A percentile compares a stretch with the other conserved stretches of the same genome.
Conservation (phyloP, 2,329 filamentous ascomycete genomes). For the Falciphora oryzae region DNA sequence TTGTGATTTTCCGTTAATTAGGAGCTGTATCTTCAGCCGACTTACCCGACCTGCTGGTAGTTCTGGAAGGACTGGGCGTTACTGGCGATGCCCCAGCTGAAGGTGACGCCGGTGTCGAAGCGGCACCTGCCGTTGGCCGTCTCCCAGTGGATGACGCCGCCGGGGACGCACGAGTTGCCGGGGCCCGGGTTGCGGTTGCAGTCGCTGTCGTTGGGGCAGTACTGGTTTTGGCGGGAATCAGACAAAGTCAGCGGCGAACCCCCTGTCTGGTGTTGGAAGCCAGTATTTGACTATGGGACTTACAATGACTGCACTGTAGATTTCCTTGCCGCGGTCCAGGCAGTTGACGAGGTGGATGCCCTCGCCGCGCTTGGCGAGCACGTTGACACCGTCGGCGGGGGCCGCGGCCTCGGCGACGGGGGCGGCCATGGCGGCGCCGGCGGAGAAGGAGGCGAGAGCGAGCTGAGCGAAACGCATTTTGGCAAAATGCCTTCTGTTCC, state of each 20-base stretch:
- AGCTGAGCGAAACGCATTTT: slow-evolving; percentile 7
- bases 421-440: slow-evolving; percentile 1
- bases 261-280: no score
- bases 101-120: slow-evolving; percentile 16
- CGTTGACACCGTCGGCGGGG: neutral
- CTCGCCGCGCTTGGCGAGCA: slow-evolving; percentile 14
- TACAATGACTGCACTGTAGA: slow-evolving; percentile 10
- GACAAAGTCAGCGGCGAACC: neutral
- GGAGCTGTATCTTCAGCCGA: neutral
- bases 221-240: slow-evolving; percentile 10
- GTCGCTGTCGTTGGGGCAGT: slow-evolving; percentile 19
- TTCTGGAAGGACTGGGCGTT: slow-evolving; percentile 14
- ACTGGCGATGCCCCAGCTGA: slow-evolving; percentile 16
- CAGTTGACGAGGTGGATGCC: slow-evolving; percentile 19
- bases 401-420: neutral
- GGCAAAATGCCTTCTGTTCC: neutral
- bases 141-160: slow-evolving; percentile 13
- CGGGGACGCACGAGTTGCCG: slow-evolving; percentile 12
- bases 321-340: neutral
- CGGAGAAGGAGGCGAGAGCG: neutral
- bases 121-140: slow-evolving; percentile 15
- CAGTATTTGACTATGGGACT: no score
- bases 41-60: slow-evolving; percentile 14
- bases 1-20: neutral
- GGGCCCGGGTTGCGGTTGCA: slow-evolving; percentile 13